Conservation (phyloP, 768 basidiomycete genomes). For the Exidia glandulosa region DNA sequence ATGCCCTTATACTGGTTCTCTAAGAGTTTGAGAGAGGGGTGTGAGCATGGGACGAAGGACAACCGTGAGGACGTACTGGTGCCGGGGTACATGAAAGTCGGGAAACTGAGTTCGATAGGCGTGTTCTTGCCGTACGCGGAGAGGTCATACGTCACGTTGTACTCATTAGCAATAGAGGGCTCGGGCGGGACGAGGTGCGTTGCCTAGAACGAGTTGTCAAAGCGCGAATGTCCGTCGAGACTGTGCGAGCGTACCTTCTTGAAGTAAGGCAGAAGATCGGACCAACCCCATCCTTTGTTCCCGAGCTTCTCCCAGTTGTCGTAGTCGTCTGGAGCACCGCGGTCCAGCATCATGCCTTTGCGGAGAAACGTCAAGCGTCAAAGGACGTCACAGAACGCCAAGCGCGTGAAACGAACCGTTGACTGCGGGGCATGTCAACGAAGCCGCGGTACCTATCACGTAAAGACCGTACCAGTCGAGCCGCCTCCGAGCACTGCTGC, state of each 20-base stretch:
- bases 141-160: neutral
- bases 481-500: neutral
- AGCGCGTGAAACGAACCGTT: neutral
- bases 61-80: neutral
- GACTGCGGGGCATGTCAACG: neutral
- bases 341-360: slow-evolving; percentile 4
- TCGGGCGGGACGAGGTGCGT: neutral
- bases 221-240: neutral
- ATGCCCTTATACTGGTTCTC: neutral
- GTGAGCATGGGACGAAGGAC: neutral
- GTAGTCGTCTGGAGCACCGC: slow-evolving; percentile 5
- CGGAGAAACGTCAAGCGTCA: neutral
- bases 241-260: slow-evolving; percentile 6
- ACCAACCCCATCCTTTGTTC: slow-evolving; percentile 19
- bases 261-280: slow-evolving; percentile 18
- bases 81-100: neutral
- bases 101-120: neutral
- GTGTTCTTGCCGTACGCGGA: neutral
- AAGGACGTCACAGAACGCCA: neutral
- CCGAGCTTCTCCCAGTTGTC: slow-evolving; percentile 17
- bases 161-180: neutral
- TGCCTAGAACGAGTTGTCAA: neutral
- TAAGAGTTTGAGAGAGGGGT: neutral
- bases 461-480: neutral
- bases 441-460: neutral